Conservation (phyloP, 495 filamentous ascomycete species). For the Penicillium bialowiezense region DNA sequence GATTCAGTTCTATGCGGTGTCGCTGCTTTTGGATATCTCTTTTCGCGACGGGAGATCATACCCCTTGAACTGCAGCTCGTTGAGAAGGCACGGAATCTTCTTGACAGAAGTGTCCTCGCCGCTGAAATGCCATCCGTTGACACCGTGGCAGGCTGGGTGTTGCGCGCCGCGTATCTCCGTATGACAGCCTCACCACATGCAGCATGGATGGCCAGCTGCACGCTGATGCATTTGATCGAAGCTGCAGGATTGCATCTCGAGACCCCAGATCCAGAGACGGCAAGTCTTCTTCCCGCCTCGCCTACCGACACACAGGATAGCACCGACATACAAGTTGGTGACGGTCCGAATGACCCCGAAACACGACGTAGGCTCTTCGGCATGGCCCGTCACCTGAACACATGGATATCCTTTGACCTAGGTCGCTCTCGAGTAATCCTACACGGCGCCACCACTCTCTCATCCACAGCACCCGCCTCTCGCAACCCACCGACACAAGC, state of each 20-base stretch:
- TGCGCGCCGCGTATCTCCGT: slow-evolving; percentile 51
- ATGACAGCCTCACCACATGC: slow-evolving; percentile 51
- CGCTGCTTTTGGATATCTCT: slow-evolving; percentile 47
- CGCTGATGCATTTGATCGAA: slow-evolving; percentile 54
- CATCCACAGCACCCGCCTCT: slow-evolving; percentile 8
- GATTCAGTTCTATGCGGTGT: slow-evolving; percentile 49
- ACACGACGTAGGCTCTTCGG: slow-evolving; percentile 44
- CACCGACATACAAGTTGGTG: neutral
- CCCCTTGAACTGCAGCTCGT: slow-evolving; percentile 34
- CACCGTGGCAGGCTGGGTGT: slow-evolving; percentile 49
- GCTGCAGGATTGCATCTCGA: slow-evolving; percentile 51
- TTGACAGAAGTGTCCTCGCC: slow-evolving; percentile 38
- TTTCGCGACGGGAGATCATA: slow-evolving; percentile 35
- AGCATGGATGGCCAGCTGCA: slow-evolving; percentile 55
- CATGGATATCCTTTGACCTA: slow-evolving; percentile 52
- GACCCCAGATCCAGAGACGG: slow-evolving; percentile 17
- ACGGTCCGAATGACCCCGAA: slow-evolving; percentile 28
- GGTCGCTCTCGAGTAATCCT: slow-evolving; percentile 49
- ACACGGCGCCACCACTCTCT: slow-evolving; percentile 38
- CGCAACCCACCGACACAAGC: slow-evolving; percentile 21
- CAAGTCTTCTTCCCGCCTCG: slow-evolving; percentile 8
- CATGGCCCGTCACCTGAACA: slow-evolving; percentile 50
- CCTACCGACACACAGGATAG: slow-evolving; percentile 13
- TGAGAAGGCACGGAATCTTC: slow-evolving; percentile 39
- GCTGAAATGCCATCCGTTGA: slow-evolving; percentile 32